Evolutionary conservation across 306 rosid genomes (phyloP), one percentile per base, ranked within the genome.

Genomic region (Phaseolus lunatus): DNA sequence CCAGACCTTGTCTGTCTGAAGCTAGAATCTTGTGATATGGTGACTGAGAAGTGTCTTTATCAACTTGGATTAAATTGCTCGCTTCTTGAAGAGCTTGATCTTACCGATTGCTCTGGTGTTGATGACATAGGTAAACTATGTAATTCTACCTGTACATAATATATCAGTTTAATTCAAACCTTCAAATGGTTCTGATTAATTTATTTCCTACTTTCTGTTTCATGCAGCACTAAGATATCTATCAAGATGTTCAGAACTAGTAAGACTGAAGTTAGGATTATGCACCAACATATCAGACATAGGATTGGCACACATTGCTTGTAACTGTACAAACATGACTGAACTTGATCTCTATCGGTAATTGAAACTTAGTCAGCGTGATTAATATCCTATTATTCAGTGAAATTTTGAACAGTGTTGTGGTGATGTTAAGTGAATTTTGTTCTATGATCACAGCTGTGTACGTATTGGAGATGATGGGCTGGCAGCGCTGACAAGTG

Each of bases 311-410:
- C 80, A 87, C 79, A 84, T 89, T 48, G 91, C 88, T 65, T 73
- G 43, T 72, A 89, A 80, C 82, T 89, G 89, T 80, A 77, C 81
- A 68, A 82, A 83, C 58, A 45, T 89, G 77, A 47, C 44, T 59
- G 94, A 89, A 78, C 90, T 89, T 54, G 94, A 89, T 81, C 88
- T 89, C 72, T 89, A 87, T 77, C 91, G 94, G 93, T 89, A 89
- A 80, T 65, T 59, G 45, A 70, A 70, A 67, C 54, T 58, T 24
- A 18, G 43, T 77, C 67, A 23, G 45, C 6, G 44, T 69, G 29
- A 13, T 35, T 68, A 24, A 54, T 45, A 52, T 24, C 14, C 80
- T 29, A 15, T 61, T 41, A 50, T 74, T 73, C 41, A 29, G 4
- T 43, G 37, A 66, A 52, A 49, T 49, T 69, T 33, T 58, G 23